Evolutionary conservation across 768 basidiomycete genomes (phyloP), one percentile per base, ranked within the genome.

Genomic region (Strobilomyces dryophilus): DNA sequence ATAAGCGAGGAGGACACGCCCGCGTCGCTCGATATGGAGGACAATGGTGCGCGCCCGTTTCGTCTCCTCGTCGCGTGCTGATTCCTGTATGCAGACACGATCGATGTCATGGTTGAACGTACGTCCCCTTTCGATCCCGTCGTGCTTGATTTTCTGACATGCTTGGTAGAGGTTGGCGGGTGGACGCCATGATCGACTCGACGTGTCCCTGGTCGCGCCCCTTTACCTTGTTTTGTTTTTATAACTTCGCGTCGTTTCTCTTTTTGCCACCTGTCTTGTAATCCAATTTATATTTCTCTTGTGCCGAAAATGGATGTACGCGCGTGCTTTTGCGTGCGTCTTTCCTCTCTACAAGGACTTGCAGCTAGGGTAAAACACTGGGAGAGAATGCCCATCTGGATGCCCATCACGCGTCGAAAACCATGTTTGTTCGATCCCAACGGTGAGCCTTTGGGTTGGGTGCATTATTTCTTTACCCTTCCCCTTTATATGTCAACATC

Each of bases 31-130:
- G 92, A 90, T 8, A 91, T 97, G 88, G 91, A 95, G 60, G 89
- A 91, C 58, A 86, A 87, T 46, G 89, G 93, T 91, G 57, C 42
- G 82, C 61, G 5, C 7, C 24, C 21, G 3, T 34, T 21, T 49
- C n/a, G 31, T 15, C 51, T 10, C 17, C 21, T 27, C 20, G 20
- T 18, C 37, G 24, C 29, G 21, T 35, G 39, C 31, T 57, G 29
- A 55, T 49, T 54, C 51, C 43, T 53, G 29, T 52, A 17, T 29
- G 2, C 24, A 85, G 94, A 98, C 68, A 85, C 92, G 8, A 93
- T 98, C 72, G 94, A 98, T 78, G 94, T 95, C 57, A 91, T 94
- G 87, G 89, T 95, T 54, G 92, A 95, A 75, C 93, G 92, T 95
- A 75, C 58, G 85, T 47, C n/a, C 61, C 49, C 61, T 49, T 52